Conservation (phyloP, 192 early-diverging fungal species). For the Podila minutissima region DNA sequence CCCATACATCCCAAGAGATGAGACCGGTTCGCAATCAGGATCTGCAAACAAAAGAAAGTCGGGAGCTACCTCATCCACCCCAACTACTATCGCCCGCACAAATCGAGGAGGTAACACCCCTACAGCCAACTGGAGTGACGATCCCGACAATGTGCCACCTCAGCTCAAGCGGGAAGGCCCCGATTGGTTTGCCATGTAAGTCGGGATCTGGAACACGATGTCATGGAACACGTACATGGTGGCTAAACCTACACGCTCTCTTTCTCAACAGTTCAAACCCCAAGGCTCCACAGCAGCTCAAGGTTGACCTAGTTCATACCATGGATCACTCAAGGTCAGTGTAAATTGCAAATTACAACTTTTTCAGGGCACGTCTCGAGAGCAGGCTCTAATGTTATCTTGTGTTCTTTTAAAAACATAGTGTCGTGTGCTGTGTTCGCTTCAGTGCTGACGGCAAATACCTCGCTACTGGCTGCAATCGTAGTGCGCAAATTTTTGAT, state of each 20-base stretch:
- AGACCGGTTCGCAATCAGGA: conserved; percentile 22
- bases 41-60: conserved; percentile 33
- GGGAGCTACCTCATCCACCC: conserved; percentile 19
- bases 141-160: conserved; percentile 79
- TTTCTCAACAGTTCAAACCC: conserved; percentile 67
- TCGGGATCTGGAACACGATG: background rate
- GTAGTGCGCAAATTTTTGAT: conserved; percentile 89
- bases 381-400: conserved; percentile 41
- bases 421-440: conserved; percentile 97
- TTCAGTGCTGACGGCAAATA: conserved; percentile 93
- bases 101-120: conserved; percentile 11
- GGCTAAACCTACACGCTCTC: background rate
- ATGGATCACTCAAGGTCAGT: conserved; percentile 59
- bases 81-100: conserved; percentile 19
- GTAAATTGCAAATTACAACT: background rate
- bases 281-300: conserved; percentile 66
- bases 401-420: conserved; percentile 58
- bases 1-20: conserved; percentile 39
- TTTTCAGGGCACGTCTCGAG: conserved; percentile 2
- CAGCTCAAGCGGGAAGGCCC: conserved; percentile 81
- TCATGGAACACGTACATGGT: background rate
- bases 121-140: conserved; percentile 52
- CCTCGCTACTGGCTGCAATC: conserved; percentile 95
- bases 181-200: conserved; percentile 91
- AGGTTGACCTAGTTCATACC: conserved; percentile 72